These are phyloP conservation scores for Mucor sp. DNA, from an alignment of 371 early-diverging fungal genomes.

Conservation along the genomic window DNA sequence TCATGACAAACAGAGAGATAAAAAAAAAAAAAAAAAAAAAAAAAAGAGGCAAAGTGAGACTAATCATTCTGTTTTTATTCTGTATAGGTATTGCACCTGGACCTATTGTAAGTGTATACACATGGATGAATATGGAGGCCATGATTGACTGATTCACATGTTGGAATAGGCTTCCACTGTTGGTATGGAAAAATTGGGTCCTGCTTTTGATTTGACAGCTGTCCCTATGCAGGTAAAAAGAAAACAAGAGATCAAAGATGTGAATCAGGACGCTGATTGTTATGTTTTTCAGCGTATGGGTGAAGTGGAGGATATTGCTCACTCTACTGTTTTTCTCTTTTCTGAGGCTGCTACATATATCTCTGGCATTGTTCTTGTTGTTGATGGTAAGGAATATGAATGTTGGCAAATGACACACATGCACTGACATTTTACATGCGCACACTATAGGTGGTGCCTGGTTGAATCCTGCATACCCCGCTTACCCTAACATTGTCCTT, in stretches of 20 bases:
- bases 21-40: too few relatives aligned
- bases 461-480: slow-evolving; percentile 16
- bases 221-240: slow-evolving; percentile 40
- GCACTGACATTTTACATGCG: background rate
- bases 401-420: background rate
- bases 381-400: slow-evolving; percentile 59
- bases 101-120: slow-evolving; percentile 37
- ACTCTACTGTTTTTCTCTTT: slow-evolving; percentile 71
- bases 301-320: slow-evolving; percentile 68
- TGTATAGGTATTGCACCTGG: slow-evolving; percentile 51
- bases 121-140: background rate
- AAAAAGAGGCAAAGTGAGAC: too few relatives aligned
- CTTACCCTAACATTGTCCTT: slow-evolving; percentile 22
- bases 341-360: slow-evolving; percentile 67
- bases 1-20: background rate
- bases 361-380: slow-evolving; percentile 64
- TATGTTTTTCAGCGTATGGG: slow-evolving; percentile 47
- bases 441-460: slow-evolving; percentile 26
- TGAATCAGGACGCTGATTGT: background rate
- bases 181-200: slow-evolving; percentile 43
- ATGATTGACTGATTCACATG: background rate
- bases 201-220: slow-evolving; percentile 14
- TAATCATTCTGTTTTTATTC: background rate
- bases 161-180: slow-evolving; percentile 22
- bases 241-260: background rate